These are phyloP conservation scores for Botryotinia convoluta DNA, from an alignment of 2,329 filamentous ascomycete genomes.

Conservation along the genomic window DNA sequence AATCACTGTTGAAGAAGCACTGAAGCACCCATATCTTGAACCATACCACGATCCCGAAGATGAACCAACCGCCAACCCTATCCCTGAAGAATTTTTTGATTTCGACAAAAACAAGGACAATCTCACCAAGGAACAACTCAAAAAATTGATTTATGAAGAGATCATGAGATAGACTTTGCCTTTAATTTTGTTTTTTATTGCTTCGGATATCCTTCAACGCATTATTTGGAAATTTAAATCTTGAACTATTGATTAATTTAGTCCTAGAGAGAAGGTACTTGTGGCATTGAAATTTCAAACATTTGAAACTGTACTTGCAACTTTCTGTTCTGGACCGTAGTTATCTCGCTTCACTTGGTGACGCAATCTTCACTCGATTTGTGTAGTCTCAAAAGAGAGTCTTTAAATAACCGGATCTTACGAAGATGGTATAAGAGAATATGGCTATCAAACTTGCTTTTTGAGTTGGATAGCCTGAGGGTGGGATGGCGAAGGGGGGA, in stretches of 20 bases:
- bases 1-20: conserved; percentile 94
- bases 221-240: conserved; percentile 4
- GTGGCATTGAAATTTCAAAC: neutral
- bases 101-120: conserved; percentile 99
- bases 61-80: conserved; percentile 92
- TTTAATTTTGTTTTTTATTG: neutral
- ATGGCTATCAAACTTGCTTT: conserved; percentile 8
- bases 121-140: conserved; percentile 96
- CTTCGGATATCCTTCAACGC: conserved; percentile 11
- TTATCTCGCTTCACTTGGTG: neutral
- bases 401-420: neutral
- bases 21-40: conserved; percentile 97
- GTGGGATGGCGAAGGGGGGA: neutral
- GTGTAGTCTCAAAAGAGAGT: neutral
- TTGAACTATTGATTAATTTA: conserved; percentile 11
- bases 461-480: conserved; percentile 10
- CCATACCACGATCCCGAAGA: conserved; percentile 99
- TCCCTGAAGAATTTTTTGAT: conserved; percentile 98
- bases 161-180: conserved; percentile 56
- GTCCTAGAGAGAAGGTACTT: conserved; percentile 1
- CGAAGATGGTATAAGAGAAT: neutral
- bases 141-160: conserved; percentile 96
- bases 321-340: conserved; percentile 7
- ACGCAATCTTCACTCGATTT: conserved; percentile 4
- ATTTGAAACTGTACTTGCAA: conserved; percentile 13